Evolutionary conservation across 1,284 basidiomycete genomes (phyloP).

Genomic region (Papiliotrema nemorosa): DNA sequence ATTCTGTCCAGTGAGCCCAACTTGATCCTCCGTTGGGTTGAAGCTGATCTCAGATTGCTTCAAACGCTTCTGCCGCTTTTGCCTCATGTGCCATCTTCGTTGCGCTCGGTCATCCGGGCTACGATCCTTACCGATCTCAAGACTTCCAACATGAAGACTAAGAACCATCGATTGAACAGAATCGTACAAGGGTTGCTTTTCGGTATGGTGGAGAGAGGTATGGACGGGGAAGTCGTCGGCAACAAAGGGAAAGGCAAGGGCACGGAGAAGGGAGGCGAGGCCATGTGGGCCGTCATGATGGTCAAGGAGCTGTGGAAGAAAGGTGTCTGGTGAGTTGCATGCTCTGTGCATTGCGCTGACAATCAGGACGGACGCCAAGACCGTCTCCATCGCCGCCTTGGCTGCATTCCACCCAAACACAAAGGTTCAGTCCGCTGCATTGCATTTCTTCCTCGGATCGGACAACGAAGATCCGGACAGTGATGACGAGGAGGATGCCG

Average conservation of each 20-base stretch:
- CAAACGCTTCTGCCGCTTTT: conserved; percentile 90
- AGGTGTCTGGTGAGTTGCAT: conserved; percentile 69
- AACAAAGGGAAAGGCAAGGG: conserved; percentile 63
- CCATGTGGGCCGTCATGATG: conserved; percentile 95
- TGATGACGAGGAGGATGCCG: conserved; percentile 64
- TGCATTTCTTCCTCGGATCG: conserved; percentile 95
- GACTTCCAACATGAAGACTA: conserved; percentile 80
- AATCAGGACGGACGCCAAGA: conserved; percentile 79
- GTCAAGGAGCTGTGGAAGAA: conserved; percentile 95
- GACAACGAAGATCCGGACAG: conserved; percentile 66
- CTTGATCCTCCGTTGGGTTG: not conserved
- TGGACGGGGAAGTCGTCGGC: conserved; percentile 72
- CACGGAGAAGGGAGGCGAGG: conserved; percentile 67
- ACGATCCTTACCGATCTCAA: conserved; percentile 95
- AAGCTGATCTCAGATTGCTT: conserved; percentile 61
- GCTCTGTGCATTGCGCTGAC: not conserved
- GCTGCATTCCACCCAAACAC: conserved; percentile 91
- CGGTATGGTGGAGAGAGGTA: conserved; percentile 87
- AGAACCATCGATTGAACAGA: conserved; percentile 94
- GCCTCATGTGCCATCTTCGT: conserved; percentile 80
- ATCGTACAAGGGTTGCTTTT: conserved; percentile 96
- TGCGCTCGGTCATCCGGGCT: conserved; percentile 83
- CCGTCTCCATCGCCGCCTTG: conserved; percentile 86
- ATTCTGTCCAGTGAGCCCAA: conserved; percentile 76
- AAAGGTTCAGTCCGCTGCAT: conserved; percentile 91